Evolutionary conservation across 768 basidiomycete species (phyloP).

Genomic region (Daedalea quercina): DNA sequence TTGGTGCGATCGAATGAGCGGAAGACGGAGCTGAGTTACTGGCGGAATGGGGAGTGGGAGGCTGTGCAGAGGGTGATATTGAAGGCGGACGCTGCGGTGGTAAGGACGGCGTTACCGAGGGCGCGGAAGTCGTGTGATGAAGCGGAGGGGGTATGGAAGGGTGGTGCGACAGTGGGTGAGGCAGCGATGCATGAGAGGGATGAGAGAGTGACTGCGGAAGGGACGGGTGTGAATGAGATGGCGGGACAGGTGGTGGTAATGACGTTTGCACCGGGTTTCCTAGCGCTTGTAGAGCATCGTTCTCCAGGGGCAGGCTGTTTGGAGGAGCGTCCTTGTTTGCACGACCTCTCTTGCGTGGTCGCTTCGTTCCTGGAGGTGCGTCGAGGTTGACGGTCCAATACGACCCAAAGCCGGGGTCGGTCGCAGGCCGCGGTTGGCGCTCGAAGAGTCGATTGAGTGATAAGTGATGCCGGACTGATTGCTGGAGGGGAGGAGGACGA

Average conservation of each 20-base stretch:
- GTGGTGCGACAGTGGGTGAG: neutral
- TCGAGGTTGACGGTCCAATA: conserved; percentile 87
- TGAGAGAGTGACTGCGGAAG: neutral
- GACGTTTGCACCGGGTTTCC: neutral
- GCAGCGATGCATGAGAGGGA: neutral
- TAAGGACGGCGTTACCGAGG: neutral
- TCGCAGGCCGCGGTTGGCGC: conserved; percentile 73
- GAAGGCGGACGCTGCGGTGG: conserved; percentile 3
- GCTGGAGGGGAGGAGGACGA: conserved; percentile 34
- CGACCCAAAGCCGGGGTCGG: conserved; percentile 82
- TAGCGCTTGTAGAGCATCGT: conserved; percentile 2
- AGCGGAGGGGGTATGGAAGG: conserved; percentile 13
- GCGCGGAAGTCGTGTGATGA: neutral
- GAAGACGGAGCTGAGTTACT: neutral
- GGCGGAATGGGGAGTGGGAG: conserved; percentile 8
- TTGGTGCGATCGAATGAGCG: conserved; percentile 11
- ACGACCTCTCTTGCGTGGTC: conserved; percentile 74
- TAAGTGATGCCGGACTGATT: conserved; percentile 84
- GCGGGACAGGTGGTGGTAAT: conserved; percentile 1
- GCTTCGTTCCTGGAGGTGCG: conserved; percentile 82
- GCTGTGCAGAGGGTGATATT: conserved; percentile 7
- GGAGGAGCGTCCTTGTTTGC: conserved; percentile 33
- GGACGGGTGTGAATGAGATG: neutral
- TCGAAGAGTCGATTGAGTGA: conserved; percentile 80
- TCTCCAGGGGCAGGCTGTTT: neutral